These are phyloP conservation scores for Zoysia matrella DNA, from an alignment of 202 grass and related monocot species.

Conservation along the genomic window DNA sequence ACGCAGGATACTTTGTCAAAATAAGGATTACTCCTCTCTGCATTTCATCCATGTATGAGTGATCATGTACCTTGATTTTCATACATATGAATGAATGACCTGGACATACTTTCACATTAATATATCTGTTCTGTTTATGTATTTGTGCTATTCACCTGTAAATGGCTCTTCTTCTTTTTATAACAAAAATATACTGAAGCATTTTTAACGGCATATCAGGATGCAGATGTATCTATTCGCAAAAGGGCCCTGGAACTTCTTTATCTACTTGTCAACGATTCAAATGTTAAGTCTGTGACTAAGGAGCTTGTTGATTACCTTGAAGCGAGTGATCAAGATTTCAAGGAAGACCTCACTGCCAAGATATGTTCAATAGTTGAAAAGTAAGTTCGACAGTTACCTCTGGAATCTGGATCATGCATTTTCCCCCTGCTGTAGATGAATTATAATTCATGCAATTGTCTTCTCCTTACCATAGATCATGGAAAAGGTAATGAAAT, in stretches of 20 bases:
- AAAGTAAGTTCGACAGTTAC: constrained; percentile 69
- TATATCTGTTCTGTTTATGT: neutral
- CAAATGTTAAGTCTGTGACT: constrained; percentile 89
- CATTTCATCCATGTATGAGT: neutral
- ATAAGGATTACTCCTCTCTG: constrained; percentile 13
- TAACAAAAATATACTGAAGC: constrained; percentile 4
- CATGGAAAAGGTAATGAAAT: neutral
- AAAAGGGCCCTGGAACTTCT: constrained; percentile 97
- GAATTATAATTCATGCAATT: constrained; percentile 7
- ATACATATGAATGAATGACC: neutral
- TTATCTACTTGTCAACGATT: constrained; percentile 91
- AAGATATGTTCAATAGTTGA: constrained; percentile 80
- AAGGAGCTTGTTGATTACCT: neutral
- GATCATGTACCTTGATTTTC: neutral
- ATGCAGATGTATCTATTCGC: constrained; percentile 97
- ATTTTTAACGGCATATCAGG: constrained; percentile 57
- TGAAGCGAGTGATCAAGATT: too few species aligned
- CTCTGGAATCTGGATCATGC: neutral
- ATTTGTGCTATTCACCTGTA: constrained; percentile 7
- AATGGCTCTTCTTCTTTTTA: neutral
- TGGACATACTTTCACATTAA: neutral
- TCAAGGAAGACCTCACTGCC: too few species aligned
- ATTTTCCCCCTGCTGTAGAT: neutral
- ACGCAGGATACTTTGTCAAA: neutral
- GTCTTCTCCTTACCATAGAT: neutral